Conservation (phyloP, 805 yeast species). For the Saturnispora gosingensis region DNA sequence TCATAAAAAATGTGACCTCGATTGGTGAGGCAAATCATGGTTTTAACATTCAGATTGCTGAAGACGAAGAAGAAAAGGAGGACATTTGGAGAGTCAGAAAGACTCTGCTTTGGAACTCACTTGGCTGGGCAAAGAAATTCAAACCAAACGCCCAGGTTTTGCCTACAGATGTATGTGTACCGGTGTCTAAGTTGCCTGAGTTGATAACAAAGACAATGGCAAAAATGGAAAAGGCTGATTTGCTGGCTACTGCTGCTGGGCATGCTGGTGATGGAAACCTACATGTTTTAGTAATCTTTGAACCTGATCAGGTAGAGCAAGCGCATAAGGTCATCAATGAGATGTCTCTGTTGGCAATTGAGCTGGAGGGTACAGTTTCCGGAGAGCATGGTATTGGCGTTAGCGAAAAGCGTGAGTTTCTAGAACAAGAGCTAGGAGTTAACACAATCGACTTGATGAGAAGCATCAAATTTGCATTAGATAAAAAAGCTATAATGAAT, state of each 20-base stretch:
- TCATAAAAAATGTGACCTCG: slow-evolving; percentile 35
- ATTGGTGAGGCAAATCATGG: slow-evolving; percentile 48
- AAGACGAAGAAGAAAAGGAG: slow-evolving; percentile 48
- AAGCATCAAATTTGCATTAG: slow-evolving; percentile 58
- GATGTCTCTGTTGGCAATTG: slow-evolving; percentile 59
- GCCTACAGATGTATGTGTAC: slow-evolving; percentile 82
- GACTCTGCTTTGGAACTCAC: slow-evolving; percentile 53
- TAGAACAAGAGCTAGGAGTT: slow-evolving; percentile 56
- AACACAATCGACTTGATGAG: slow-evolving; percentile 68
- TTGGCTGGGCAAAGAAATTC: slow-evolving; percentile 52
- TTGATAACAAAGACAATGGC: slow-evolving; percentile 52
- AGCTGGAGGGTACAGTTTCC: slow-evolving; percentile 72
- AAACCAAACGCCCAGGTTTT: slow-evolving; percentile 41
- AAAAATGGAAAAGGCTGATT: slow-evolving; percentile 44
- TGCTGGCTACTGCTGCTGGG: slow-evolving; percentile 55
- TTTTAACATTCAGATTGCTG: slow-evolving; percentile 52
- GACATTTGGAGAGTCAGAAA: slow-evolving; percentile 74
- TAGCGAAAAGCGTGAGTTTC: slow-evolving; percentile 53
- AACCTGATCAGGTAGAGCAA: slow-evolving; percentile 36
- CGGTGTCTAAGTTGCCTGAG: slow-evolving; percentile 57
- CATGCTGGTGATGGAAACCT: slow-evolving; percentile 84
- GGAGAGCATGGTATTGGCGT: slow-evolving; percentile 87
- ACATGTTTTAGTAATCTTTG: slow-evolving; percentile 57
- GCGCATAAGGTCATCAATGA: slow-evolving; percentile 44
- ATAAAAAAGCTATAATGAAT: slow-evolving; percentile 63